These are phyloP conservation scores for Colletotrichum horii DNA, from an alignment of 2,329 filamentous ascomycete species.

Conservation along the genomic window DNA sequence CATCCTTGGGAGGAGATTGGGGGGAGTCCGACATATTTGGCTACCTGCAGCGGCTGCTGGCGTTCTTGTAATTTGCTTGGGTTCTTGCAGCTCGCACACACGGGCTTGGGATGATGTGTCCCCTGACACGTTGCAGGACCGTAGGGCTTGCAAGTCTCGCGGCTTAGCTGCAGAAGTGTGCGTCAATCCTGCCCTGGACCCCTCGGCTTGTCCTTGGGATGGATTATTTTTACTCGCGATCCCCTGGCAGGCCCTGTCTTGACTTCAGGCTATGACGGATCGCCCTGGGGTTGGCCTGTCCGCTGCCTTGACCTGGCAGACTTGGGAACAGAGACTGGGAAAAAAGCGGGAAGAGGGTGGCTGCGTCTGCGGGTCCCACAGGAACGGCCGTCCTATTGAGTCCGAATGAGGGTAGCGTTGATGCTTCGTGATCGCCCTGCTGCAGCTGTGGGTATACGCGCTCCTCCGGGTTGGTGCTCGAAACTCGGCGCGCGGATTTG, in stretches of 20 bases:
- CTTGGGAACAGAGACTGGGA: conserved; percentile 27
- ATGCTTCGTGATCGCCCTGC: conserved; percentile 22
- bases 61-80: conserved; percentile 65
- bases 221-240: conserved; percentile 35
- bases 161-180: conserved; percentile 62
- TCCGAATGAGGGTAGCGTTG: conserved; percentile 15
- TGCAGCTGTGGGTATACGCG: conserved; percentile 22
- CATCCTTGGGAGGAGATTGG: conserved; percentile 91
- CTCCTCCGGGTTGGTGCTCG: conserved; percentile 19
- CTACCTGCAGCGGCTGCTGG: conserved; percentile 70
- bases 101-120: conserved; percentile 64
- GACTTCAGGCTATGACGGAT: conserved; percentile 53
- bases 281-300: conserved; percentile 15
- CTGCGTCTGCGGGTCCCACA: conserved; percentile 42
- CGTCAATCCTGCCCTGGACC: conserved; percentile 49
- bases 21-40: conserved; percentile 90
- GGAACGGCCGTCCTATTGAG: conserved; percentile 25
- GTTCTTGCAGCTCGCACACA: conserved; percentile 59
- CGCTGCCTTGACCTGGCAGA: conserved; percentile 32
- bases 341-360: conserved; percentile 32
- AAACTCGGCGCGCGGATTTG: conserved; percentile 12
- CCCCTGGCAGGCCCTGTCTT: conserved; percentile 33
- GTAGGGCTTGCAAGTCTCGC: conserved; percentile 58
- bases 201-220: conserved; percentile 15
- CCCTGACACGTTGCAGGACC: conserved; percentile 66